Base-by-base conservation (phyloP, 148 eudicot genomes). In the Agrostemma githago region DNA sequence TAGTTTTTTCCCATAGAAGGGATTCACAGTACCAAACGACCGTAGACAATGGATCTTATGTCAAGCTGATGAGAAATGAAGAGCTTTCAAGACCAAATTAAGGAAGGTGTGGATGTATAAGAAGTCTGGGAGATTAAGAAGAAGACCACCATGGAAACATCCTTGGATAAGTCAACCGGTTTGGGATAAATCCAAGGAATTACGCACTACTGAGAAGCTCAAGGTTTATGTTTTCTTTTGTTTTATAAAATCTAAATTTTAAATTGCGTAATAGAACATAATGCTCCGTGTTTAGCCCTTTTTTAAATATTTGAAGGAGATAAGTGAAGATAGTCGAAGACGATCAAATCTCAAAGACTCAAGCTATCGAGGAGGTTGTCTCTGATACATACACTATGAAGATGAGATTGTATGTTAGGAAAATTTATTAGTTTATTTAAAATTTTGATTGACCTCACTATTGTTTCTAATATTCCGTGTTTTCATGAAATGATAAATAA, bases 361-460 rank as follows among this genome's bases (percentile, higher is more conserved):
- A 11, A 66, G 26, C 26, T 66, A 66, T 66, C 53, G 70, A 40
- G 72, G 72, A 70, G 61, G 61, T 2, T 39, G 56, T 8, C 72
- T 51, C 2, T 42, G 61, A 2, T 70, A 70, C 20, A 40, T 51
- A 21, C 15, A 70, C 42, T 70, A 19, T 51, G 70, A 66, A 39
- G 70, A 53, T 7, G 43, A 70, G 72, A 51, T 70, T 11, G 72
- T 70, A 51, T 44, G 60, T 53, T 10, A 51, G 5, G 9, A 3
- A 16, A 14, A 20, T 62, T 3, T 62, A 12, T n/a, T 62, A 62
- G 6, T 16, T 62, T 62, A 8, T n/a, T n/a, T n/a, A n/a, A n/a
- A n/a, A n/a, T n/a, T n/a, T n/a, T n/a, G n/a, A n/a, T n/a, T 2
- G 11, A 62, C 21, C 10, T 8, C 10, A 16, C 19, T 62, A 0